A percentile compares a stretch with the other conserved stretches of the same genome.
These are phyloP conservation scores for Brachypodium distachyon DNA, from an alignment of 202 grass and related monocot species.

Conservation along the genomic window DNA sequence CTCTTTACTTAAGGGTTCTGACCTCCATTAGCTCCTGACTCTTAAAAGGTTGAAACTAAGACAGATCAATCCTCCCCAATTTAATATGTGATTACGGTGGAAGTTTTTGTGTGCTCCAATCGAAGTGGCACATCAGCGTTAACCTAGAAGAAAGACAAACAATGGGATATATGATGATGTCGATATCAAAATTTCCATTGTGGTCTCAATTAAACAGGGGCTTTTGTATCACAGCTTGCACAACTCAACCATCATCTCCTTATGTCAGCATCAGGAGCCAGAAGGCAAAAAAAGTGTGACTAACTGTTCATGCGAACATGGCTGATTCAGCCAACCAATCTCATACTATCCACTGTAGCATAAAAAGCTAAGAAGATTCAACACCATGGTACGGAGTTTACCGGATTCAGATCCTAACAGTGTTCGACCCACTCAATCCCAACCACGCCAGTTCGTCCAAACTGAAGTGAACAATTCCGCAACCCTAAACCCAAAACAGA, in stretches of 20 bases:
- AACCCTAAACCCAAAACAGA: slow-evolving; percentile 39
- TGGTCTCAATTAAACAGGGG: slow-evolving; percentile 5
- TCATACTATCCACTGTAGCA: background rate
- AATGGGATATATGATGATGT: background rate
- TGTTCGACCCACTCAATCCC: slow-evolving; percentile 19
- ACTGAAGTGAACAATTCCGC: slow-evolving; percentile 10
- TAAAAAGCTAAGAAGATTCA: slow-evolving; percentile 6
- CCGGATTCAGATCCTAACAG: slow-evolving; percentile 47
- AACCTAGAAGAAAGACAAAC: slow-evolving; percentile 16
- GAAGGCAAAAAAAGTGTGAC: background rate
- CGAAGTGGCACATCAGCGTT: background rate
- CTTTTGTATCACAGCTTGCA: background rate
- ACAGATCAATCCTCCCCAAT: background rate
- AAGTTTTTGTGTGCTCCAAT: background rate
- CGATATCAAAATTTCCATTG: slow-evolving; percentile 8
- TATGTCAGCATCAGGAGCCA: slow-evolving; percentile 5
- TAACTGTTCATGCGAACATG: background rate
- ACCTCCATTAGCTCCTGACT: slow-evolving; percentile 4
- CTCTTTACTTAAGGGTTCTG: background rate
- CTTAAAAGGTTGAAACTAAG: background rate
- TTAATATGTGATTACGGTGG: background rate
- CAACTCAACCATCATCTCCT: background rate
- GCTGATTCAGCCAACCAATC: slow-evolving; percentile 8
- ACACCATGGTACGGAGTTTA: slow-evolving; percentile 1
- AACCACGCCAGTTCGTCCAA: slow-evolving; percentile 1